Evolutionary conservation across 345 rosid genomes (phyloP), one percentile per base, ranked within the genome.

Genomic region (Passiflora organensis): DNA sequence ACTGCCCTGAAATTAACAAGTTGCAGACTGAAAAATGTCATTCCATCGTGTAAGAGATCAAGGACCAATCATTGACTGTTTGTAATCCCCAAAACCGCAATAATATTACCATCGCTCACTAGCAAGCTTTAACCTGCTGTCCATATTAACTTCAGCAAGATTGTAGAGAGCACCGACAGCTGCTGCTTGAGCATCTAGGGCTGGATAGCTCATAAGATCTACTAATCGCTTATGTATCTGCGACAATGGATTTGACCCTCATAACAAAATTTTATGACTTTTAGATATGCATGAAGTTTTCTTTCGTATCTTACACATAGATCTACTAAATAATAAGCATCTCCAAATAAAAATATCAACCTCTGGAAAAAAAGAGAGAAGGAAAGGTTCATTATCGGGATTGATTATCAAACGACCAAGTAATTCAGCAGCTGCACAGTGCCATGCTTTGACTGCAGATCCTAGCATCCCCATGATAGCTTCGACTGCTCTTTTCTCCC

Each of bases 71-170:
- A 6, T 28, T 14, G 36, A 24, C n/a, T 16, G 1, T 24, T 22
- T 50, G 24, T 13, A 24, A 10, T 36, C 10, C 13, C 1, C 13
- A 60, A 56, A 28, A 17, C 6, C 39, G 6, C 13, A 11, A 32
- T 25, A 51, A 43, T 34, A 32, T 61, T 63, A 89, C 99, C 99
- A 93, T 89, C 99, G 73, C 69, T 93, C 99, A 60, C 76, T 72
- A 13, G 97, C 99, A 46, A 93, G 97, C 86, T 93, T 93, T 80
- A 93, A 70, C 74, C 87, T 81, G 78, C 97, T 86, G 74, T 93
- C 99, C 95, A 93, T 76, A 68, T 89, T 86, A 53, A 89, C 89
- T 62, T 93, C 99, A 32, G 84, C 87, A 43, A 93, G 95, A 75
- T 89, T 93, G 69, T 93, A 89, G 16, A 93, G 85, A 19, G 99